Evolutionary conservation across 768 basidiomycete genomes (phyloP).

Genomic region (Boletus sensibilis): DNA sequence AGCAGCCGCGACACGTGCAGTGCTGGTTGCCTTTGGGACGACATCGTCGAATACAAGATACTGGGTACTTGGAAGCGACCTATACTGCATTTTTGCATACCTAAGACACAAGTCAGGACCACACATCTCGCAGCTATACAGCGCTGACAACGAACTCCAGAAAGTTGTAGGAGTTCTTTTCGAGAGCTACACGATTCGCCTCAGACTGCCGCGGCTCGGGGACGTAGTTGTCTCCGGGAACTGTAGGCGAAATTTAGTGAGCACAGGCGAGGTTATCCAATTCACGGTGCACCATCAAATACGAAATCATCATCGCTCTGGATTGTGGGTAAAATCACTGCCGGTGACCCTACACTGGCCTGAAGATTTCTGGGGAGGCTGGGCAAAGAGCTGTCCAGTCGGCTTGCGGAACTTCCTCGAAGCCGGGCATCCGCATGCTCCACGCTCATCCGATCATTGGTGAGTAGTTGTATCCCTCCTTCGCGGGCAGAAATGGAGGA

Average conservation of each 20-base stretch:
- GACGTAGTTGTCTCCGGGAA: conserved; percentile 28
- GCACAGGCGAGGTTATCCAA: neutral
- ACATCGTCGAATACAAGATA: conserved; percentile 63
- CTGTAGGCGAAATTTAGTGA: conserved; percentile 22
- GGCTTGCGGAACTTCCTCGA: conserved; percentile 54
- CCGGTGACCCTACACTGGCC: conserved; percentile 50
- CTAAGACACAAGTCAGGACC: conserved; percentile 38
- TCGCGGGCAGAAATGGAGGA: conserved; percentile 47
- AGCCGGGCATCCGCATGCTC: conserved; percentile 53
- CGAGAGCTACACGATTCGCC: conserved; percentile 55
- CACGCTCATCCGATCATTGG: conserved; percentile 47
- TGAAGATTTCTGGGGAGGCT: conserved; percentile 46
- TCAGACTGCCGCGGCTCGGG: conserved; percentile 57
- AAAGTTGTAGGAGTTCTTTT: conserved; percentile 78
- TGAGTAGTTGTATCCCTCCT: conserved; percentile 32
- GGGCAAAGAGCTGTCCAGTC: conserved; percentile 56
- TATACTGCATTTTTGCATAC: conserved; percentile 76
- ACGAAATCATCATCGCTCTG: conserved; percentile 61
- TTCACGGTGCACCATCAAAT: conserved; percentile 54
- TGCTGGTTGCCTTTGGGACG: conserved; percentile 64
- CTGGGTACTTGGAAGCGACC: conserved; percentile 49
- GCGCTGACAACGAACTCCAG: conserved; percentile 54
- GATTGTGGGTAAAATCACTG: conserved; percentile 35
- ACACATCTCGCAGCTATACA: neutral
- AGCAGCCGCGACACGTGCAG: conserved; percentile 73